These are phyloP conservation scores for Botrytis fragariae DNA, from an alignment of 2,329 filamentous ascomycete genomes.

Conservation along the genomic window DNA sequence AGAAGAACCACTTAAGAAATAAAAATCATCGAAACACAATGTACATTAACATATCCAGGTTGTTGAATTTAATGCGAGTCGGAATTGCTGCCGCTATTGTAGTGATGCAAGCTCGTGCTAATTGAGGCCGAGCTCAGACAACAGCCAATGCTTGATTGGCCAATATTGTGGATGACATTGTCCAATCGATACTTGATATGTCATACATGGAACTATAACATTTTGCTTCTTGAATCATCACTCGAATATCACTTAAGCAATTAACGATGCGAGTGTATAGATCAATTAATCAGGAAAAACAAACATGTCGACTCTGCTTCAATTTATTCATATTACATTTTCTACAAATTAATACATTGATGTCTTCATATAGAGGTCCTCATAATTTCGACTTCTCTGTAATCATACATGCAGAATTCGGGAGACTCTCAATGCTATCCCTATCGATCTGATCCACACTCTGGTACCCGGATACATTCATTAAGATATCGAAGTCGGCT, in stretches of 20 bases:
- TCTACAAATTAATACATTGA: neutral
- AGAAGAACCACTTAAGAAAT: neutral
- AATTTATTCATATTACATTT: neutral
- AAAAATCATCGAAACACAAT: neutral
- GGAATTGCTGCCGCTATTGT: neutral
- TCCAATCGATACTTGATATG: neutral
- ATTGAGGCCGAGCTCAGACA: constrained; percentile 12
- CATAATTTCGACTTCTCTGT: constrained; percentile 38
- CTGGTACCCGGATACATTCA: constrained; percentile 57
- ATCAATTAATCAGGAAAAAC: neutral
- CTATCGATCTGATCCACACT: constrained; percentile 52
- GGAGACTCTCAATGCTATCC: constrained; percentile 42
- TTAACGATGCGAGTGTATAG: neutral
- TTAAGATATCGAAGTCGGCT: constrained; percentile 60
- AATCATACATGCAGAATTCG: constrained; percentile 43
- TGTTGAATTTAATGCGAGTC: neutral
- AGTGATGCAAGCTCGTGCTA: constrained; percentile 2
- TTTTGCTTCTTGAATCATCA: neutral
- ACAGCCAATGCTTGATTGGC: neutral
- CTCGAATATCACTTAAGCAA: neutral
- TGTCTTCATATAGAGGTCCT: neutral
- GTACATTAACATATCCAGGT: neutral
- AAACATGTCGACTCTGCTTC: neutral
- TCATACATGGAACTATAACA: neutral
- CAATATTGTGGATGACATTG: neutral